Percentiles rank a stretch among this genome's conserved stretches.
Conservation (phyloP, 1,284 basidiomycete species). For the Salmacisia buchloeana region DNA sequence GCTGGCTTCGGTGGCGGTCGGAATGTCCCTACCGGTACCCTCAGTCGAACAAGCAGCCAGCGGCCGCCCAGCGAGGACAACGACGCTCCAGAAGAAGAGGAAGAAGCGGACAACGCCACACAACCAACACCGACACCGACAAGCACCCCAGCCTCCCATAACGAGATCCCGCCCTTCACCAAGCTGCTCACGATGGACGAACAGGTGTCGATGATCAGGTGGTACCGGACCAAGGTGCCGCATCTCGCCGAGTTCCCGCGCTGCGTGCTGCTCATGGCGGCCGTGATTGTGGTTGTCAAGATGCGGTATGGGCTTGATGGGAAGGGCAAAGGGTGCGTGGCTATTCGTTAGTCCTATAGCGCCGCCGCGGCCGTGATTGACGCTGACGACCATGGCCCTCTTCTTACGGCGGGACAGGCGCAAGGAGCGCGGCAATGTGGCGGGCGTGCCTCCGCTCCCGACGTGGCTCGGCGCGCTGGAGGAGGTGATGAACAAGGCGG, state of each 20-base stretch:
- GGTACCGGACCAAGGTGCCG: neutral
- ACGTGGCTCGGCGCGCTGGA: neutral
- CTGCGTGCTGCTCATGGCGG: slow-evolving; percentile 67
- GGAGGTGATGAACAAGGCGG: neutral
- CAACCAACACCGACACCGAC: too few species aligned
- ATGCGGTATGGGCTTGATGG: slow-evolving; percentile 45
- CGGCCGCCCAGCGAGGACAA: too few species aligned
- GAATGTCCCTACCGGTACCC: too few species aligned
- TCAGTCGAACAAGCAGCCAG: too few species aligned
- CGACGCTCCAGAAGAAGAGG: too few species aligned
- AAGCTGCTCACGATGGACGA: neutral
- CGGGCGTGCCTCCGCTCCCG: neutral
- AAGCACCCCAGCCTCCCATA: too few species aligned
- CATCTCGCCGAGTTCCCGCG: slow-evolving; percentile 55
- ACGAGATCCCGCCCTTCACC: neutral
- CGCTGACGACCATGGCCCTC: neutral
- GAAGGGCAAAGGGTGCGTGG: slow-evolving; percentile 19
- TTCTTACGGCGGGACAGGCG: neutral
- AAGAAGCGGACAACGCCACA: too few species aligned
- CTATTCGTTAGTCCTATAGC: neutral
- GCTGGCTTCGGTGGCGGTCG: too few species aligned
- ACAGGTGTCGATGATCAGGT: neutral
- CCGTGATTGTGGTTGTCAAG: slow-evolving; percentile 43
- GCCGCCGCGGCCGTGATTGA: neutral
- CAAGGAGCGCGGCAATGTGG: neutral